Evolutionary conservation across 2,329 filamentous ascomycete genomes (phyloP).

Genomic region (Penicillium sp.): DNA sequence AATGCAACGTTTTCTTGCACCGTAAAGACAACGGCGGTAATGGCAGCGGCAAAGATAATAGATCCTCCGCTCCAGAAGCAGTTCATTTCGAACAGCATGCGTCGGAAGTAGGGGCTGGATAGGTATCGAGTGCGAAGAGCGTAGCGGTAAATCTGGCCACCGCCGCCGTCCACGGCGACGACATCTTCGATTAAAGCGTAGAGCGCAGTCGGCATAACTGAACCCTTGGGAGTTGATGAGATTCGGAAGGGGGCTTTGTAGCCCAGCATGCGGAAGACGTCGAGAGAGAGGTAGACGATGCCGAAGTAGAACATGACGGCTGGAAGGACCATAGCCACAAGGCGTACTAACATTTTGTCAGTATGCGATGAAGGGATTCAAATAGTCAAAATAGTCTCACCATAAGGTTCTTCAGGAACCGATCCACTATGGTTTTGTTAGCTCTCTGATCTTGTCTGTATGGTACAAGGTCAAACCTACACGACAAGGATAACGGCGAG

Average conservation of each 20-base stretch:
- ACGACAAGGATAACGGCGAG: conserved; percentile 45
- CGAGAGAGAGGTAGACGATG: conserved; percentile 42
- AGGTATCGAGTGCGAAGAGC: conserved; percentile 55
- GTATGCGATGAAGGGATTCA: neutral
- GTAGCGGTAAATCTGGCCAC: conserved; percentile 56
- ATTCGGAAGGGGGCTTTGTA: conserved; percentile 61
- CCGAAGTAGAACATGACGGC: conserved; percentile 51
- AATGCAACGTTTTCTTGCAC: conserved; percentile 52
- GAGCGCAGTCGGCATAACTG: conserved; percentile 58
- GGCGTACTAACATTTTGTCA: conserved; percentile 34
- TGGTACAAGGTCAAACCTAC: conserved; percentile 29
- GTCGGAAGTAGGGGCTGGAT: conserved; percentile 56
- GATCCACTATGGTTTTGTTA: conserved; percentile 38
- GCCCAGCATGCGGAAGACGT: conserved; percentile 44
- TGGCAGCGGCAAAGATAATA: conserved; percentile 48
- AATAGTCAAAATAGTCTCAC: conserved; percentile 26
- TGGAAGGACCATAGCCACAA: conserved; percentile 47
- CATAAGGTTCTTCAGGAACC: conserved; percentile 41
- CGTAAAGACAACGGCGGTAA: conserved; percentile 53
- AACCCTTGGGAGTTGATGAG: conserved; percentile 63
- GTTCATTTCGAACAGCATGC: conserved; percentile 57
- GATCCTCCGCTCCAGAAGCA: conserved; percentile 59
- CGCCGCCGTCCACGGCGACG: conserved; percentile 66
- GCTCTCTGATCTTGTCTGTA: neutral
- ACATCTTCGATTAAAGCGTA: conserved; percentile 70